Evolutionary conservation across 306 rosid genomes (phyloP), one percentile per base, ranked within the genome.

Genomic region (Erythrophleum fordii): DNA sequence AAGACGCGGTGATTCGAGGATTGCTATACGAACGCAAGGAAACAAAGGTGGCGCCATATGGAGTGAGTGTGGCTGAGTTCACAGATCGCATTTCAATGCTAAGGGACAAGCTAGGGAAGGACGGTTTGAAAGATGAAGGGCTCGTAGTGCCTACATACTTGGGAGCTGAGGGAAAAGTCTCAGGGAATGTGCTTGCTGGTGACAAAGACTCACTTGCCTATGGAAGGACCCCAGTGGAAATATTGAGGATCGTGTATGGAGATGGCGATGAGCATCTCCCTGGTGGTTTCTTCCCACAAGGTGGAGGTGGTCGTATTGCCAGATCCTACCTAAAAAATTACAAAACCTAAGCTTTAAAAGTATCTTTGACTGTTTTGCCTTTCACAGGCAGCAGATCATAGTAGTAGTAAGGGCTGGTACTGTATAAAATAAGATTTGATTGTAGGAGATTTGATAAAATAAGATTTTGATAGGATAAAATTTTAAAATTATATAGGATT

Each of bases 251-350:
- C 20, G 73, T 92, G 0, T 93, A 95, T 86, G 90, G 88, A 1
- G 4, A 29, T 3, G 97, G 94, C 4, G 55, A 90, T 82, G 94
- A 95, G 69, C 31, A 1, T 73, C 58, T 48, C 11, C 93, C 98
- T 0, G 98, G 99, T 18, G 97, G 98, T 13, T 87, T 95, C 83
- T 93, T 53, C 69, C 99, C 98, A 0, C 28, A 79, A 6, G 98
- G 99, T 25, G 97, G 81, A 53, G 1, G 67, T 46, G 99, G 99
- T 25, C 77, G 14, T 10, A 91, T 95, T 18, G 99, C 97, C 11
- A 81, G 2, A 72, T 77, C 88, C 49, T 41, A 80, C 49, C 52
- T 91, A 1, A 6, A 4, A 31, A 4, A 4, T 31, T 31, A n/a
- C n/a, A n/a, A n/a, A n/a, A n/a, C n/a, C n/a, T n/a, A n/a, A n/a